phyloP scores from a whole-genome alignment of 495 filamentous ascomycete species.

The Parathielavia hyrcaniae region DNA sequence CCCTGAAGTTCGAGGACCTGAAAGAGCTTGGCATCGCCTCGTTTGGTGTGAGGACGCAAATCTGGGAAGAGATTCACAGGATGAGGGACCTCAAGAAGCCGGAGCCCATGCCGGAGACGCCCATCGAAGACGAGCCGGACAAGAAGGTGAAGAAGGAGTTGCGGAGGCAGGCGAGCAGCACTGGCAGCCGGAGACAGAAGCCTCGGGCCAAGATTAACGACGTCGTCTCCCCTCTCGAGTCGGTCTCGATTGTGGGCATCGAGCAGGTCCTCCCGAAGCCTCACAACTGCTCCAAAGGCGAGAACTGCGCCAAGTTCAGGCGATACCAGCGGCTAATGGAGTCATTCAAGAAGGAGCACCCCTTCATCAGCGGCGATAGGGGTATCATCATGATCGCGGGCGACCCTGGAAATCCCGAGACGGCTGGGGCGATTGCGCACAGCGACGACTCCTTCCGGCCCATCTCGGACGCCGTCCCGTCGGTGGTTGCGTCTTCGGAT shows the following conservation, averaged over 20 bases:
- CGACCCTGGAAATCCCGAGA: constrained; percentile 64
- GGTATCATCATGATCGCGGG: constrained; percentile 60
- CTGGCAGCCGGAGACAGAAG: constrained; percentile 34
- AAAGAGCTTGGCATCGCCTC: constrained; percentile 90
- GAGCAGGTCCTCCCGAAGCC: constrained; percentile 79
- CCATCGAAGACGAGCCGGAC: constrained; percentile 50
- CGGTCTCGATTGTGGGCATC: constrained; percentile 86
- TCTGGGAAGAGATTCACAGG: constrained; percentile 77
- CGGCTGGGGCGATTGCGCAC: constrained; percentile 46
- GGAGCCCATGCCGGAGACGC: constrained; percentile 51
- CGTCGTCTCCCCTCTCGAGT: constrained; percentile 65
- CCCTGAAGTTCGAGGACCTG: constrained; percentile 86
- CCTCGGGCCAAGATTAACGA: constrained; percentile 50
- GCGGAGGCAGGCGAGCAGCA: constrained; percentile 35
- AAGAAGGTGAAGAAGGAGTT: constrained; percentile 38
- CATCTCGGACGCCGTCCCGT: constrained; percentile 61
- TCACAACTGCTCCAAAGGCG: constrained; percentile 85
- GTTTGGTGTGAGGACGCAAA: constrained; percentile 77
- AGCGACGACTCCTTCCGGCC: constrained; percentile 47
- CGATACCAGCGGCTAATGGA: constrained; percentile 65
- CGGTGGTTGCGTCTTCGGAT: constrained; percentile 86
- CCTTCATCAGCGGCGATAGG: constrained; percentile 47
- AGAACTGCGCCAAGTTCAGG: constrained; percentile 74
- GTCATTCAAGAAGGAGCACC: constrained; percentile 61
- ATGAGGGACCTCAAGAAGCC: constrained; percentile 56